Evolutionary conservation across 192 early-diverging fungal genomes (phyloP), one percentile per base, ranked within the genome.

Genomic region (Coemansia sp.): DNA sequence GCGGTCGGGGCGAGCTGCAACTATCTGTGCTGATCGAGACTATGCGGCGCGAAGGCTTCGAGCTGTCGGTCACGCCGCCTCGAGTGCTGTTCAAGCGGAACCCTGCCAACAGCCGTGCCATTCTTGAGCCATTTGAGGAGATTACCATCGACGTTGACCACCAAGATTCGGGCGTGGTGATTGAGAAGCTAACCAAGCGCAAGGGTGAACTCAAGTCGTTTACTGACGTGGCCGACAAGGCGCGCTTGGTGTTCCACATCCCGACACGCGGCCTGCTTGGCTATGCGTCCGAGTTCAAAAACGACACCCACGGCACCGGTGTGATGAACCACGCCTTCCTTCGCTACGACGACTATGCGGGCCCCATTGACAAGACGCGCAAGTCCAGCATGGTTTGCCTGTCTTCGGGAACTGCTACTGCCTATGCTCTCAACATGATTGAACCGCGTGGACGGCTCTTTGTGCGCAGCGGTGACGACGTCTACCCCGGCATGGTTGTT

Each of bases 41-140:
- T 7, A 94, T 94, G 92, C 85, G 92, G 31, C 87, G 92, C 25
- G 92, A 94, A 77, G 92, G 92, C 22, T 94, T 91, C 68, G 92
- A 94, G 75, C 80, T 94, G 29, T 89, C 88, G 32, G 88, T 94
- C 7, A 89, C 89, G 2, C 89, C 92, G 7, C 92, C 92, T 29
- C 85, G 87, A n/a, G 92, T 94, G 42, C 85, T 94, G 56, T 90
- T 84, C 80, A 92, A 89, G 75, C 77, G 80, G 36, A 83, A 78
- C 45, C 81, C 83, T 10, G 83, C 86, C 32, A 82, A 86, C 60
- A 69, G 67, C 22, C 66, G 73, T 1, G 51, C 64, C 22, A 85
- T 90, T 38, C 66, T 92, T 12, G 92, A 94, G 73, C 92, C 92
- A 17, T 86, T 89, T 57, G 92, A 94, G 82, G 91, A 94, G 70